Conservation (phyloP, 2,329 filamentous ascomycete species). For the Colletotrichum tamarilloi region DNA sequence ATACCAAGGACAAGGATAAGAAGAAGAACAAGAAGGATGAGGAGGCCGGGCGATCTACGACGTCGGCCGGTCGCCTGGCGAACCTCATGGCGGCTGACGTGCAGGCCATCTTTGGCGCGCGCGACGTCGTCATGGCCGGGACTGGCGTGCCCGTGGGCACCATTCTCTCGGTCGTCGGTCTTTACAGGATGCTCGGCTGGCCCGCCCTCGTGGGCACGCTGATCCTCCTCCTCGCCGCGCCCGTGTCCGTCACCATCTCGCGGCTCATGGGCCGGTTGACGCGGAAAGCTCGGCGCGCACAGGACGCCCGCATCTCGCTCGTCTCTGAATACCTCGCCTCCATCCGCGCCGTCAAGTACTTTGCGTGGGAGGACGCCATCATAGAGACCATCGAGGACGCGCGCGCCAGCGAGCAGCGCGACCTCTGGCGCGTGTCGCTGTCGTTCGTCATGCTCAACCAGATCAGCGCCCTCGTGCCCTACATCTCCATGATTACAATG, state of each 20-base stretch:
- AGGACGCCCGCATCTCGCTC: constrained; percentile 67
- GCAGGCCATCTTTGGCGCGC: constrained; percentile 62
- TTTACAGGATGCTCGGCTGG: constrained; percentile 68
- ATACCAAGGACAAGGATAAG: constrained; percentile 39
- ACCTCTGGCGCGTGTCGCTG: constrained; percentile 64
- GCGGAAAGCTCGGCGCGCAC: constrained; percentile 65
- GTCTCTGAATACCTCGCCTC: constrained; percentile 68
- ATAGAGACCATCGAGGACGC: constrained; percentile 61
- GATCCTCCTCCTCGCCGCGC: constrained; percentile 59
- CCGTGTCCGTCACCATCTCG: constrained; percentile 62
- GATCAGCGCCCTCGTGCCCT: constrained; percentile 63
- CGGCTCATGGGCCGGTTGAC: constrained; percentile 58
- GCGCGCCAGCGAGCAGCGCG: constrained; percentile 62
- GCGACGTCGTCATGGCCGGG: constrained; percentile 60
- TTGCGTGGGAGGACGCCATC: constrained; percentile 68
- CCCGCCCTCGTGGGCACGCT: constrained; percentile 62
- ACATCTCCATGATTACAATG: constrained; percentile 63
- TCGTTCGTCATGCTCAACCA: constrained; percentile 59
- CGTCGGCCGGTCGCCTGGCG: constrained; percentile 62
- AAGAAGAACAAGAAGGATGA: constrained; percentile 43
- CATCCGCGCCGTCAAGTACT: constrained; percentile 70
- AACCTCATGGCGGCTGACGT: constrained; percentile 71
- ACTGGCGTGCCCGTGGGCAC: constrained; percentile 60
- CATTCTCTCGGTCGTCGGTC: constrained; percentile 58
- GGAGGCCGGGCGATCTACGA: constrained; percentile 43